These are phyloP conservation scores for Debaryomyces castellii DNA, from an alignment of 805 yeast genomes.

Conservation along the genomic window DNA sequence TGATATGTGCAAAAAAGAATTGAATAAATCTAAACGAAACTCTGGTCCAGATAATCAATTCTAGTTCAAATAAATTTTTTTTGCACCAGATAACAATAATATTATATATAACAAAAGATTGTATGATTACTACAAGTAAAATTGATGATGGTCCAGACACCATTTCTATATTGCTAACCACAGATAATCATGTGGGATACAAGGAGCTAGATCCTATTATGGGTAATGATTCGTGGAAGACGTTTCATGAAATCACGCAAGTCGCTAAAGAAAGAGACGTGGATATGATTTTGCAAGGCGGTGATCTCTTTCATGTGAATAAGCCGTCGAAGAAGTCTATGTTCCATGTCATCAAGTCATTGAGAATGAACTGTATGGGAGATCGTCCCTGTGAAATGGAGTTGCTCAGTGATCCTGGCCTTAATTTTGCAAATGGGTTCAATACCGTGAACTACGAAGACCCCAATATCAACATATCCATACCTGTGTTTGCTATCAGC, in stretches of 20 bases:
- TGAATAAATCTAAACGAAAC: no score
- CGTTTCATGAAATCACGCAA: constrained; percentile 79
- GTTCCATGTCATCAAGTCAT: constrained; percentile 73
- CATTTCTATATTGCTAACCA: constrained; percentile 75
- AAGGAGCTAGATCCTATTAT: constrained; percentile 86
- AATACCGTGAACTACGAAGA: constrained; percentile 84
- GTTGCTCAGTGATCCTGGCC: constrained; percentile 73
- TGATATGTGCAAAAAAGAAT: background rate
- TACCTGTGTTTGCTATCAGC: constrained; percentile 88
- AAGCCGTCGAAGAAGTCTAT: constrained; percentile 85
- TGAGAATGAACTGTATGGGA: constrained; percentile 75
- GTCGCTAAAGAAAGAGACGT: constrained; percentile 69
- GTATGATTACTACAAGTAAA: constrained; percentile 10
- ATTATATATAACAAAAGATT: no score
- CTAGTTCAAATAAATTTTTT: background rate
- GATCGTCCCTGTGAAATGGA: constrained; percentile 86
- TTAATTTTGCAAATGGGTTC: constrained; percentile 60
- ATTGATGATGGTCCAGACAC: constrained; percentile 62
- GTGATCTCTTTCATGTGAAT: constrained; percentile 89
- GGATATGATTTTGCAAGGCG: constrained; percentile 89
- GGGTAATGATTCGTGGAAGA: constrained; percentile 85
- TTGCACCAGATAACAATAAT: background rate
- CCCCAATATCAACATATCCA: constrained; percentile 81
- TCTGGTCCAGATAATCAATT: background rate
- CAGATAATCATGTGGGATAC: constrained; percentile 96